Conservation (phyloP, 2,329 filamentous ascomycete genomes). For the Colletotrichum neosansevieriae region DNA sequence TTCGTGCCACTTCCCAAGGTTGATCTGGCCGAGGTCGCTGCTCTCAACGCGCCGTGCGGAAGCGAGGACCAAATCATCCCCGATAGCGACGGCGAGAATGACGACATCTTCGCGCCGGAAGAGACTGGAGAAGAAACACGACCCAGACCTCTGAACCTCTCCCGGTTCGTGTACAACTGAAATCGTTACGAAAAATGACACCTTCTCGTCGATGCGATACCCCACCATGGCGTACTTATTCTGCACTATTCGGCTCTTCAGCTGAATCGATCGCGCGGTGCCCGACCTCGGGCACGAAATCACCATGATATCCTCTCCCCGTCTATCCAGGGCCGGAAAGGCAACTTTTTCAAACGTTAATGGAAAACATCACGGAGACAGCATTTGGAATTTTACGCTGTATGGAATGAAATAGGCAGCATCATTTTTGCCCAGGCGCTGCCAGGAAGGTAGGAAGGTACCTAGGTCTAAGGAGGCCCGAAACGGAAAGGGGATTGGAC, state of each 20-base stretch:
- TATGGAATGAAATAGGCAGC: conserved; percentile 13
- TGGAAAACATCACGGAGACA: conserved; percentile 12
- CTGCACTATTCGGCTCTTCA: conserved; percentile 23
- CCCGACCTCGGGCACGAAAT: not conserved
- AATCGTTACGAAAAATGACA: conserved; percentile 5
- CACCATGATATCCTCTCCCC: conserved; percentile 11
- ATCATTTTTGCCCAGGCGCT: not conserved
- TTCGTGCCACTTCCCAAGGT: conserved; percentile 68
- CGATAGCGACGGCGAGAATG: conserved; percentile 63
- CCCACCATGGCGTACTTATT: conserved; percentile 24
- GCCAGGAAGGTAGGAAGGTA: not conserved
- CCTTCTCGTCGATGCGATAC: conserved; percentile 26
- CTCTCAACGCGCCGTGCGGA: conserved; percentile 60
- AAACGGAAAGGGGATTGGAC: not conserved
- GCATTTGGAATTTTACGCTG: conserved; percentile 20
- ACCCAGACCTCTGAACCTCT: conserved; percentile 57
- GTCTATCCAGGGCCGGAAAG: not conserved
- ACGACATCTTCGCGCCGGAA: conserved; percentile 49
- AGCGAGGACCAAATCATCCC: conserved; percentile 70
- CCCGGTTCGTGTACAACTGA: conserved; percentile 59
- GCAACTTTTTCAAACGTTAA: conserved; percentile 5
- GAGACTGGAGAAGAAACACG: conserved; percentile 42
- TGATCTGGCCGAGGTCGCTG: conserved; percentile 65
- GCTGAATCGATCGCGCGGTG: conserved; percentile 1
- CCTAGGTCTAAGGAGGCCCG: not conserved